A percentile compares a stretch with the other conserved stretches of the same genome.
phyloP scores from a whole-genome alignment of 2,329 filamentous ascomycete genomes.

The Metarhizium album region DNA sequence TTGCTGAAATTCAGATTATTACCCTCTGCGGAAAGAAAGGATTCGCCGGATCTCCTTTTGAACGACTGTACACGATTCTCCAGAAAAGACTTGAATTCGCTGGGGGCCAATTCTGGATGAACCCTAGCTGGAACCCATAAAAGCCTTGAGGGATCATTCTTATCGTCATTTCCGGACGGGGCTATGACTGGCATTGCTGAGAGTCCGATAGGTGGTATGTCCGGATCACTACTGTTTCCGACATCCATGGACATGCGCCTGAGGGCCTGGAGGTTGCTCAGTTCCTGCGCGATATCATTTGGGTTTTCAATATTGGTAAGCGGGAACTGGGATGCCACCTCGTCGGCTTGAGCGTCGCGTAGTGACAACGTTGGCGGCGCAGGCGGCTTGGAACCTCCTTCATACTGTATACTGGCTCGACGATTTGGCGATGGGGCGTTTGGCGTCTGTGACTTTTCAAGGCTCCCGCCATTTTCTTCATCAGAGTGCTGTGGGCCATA shows the following conservation, averaged over 20 bases:
- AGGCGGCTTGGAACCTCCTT: constrained; percentile 30
- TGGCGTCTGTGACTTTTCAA: constrained; percentile 34
- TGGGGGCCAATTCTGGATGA: constrained; percentile 88
- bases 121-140: constrained; percentile 94
- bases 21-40: constrained; percentile 45
- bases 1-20: constrained; percentile 37
- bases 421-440: constrained; percentile 29
- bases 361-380: constrained; percentile 42
- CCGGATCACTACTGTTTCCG: constrained; percentile 58
- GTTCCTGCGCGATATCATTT: constrained; percentile 79
- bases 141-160: constrained; percentile 77
- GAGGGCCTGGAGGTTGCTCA: constrained; percentile 84
- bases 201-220: constrained; percentile 59
- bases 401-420: constrained; percentile 29
- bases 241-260: constrained; percentile 94
- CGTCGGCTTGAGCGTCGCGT: constrained; percentile 47
- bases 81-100: constrained; percentile 92
- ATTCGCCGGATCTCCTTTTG: constrained; percentile 69
- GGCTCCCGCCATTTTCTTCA: constrained; percentile 19
- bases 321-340: constrained; percentile 58
- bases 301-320: constrained; percentile 85
- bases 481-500: constrained; percentile 18
- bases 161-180: constrained; percentile 63
- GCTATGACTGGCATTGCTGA: constrained; percentile 64
- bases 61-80: constrained; percentile 90